Evolutionary conservation across 2,329 filamentous ascomycete species (phyloP).

Genomic region (Fusarium floridanum): DNA sequence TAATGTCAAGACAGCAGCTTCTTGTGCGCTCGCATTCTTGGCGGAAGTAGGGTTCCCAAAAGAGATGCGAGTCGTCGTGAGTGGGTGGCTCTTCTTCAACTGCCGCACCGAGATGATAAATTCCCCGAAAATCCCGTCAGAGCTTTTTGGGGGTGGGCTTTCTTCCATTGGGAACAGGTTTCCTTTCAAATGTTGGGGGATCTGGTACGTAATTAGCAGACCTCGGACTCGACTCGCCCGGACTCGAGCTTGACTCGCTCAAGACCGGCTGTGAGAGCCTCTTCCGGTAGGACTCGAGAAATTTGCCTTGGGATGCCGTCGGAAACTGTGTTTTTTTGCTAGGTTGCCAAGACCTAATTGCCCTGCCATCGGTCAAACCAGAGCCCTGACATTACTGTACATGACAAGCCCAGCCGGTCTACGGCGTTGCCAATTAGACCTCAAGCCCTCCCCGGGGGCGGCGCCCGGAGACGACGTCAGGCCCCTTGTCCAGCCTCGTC

Average conservation of each 20-base stretch:
- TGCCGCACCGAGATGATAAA: slow-evolving; percentile 23
- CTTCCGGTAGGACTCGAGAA: not conserved
- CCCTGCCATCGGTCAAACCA: slow-evolving; percentile 26
- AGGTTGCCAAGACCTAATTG: slow-evolving; percentile 24
- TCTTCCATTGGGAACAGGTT: not conserved
- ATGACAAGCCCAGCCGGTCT: slow-evolving; percentile 9
- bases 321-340: slow-evolving; percentile 7
- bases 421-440: slow-evolving; percentile 25
- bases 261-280: slow-evolving; percentile 3
- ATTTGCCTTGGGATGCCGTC: not conserved
- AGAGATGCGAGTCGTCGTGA: slow-evolving; percentile 11
- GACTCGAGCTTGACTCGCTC: slow-evolving; percentile 28
- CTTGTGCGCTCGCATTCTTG: slow-evolving; percentile 18
- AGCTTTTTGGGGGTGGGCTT: not conserved
- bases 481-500: slow-evolving; percentile 9
- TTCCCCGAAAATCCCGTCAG: slow-evolving; percentile 17
- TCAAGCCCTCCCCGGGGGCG: slow-evolving; percentile 9
- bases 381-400: slow-evolving; percentile 21
- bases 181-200: not conserved
- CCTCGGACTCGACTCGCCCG: slow-evolving; percentile 22
- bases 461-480: not conserved
- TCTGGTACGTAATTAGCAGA: slow-evolving; percentile 38
- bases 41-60: slow-evolving; percentile 25
- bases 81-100: slow-evolving; percentile 16
- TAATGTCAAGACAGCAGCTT: not conserved